Evolutionary conservation across 306 rosid genomes (phyloP), one percentile per base, ranked within the genome.

Genomic region (Gleditsia sinensis): DNA sequence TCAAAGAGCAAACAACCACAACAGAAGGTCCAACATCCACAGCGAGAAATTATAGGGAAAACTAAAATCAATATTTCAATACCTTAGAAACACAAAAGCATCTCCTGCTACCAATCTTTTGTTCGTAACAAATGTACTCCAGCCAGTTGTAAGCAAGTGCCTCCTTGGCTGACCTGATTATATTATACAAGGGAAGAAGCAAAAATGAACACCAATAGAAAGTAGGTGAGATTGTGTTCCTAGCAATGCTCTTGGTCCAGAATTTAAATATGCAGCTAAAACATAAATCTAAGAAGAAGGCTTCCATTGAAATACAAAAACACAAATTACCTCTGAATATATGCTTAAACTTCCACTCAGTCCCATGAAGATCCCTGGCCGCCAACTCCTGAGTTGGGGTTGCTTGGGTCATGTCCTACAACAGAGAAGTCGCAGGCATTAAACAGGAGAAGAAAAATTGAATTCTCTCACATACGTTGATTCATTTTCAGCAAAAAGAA

Each of bases 51-150:
- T 21, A 30, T 45, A 32, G 32, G n/a, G 37, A n/a, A n/a, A n/a
- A n/a, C n/a, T n/a, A 21, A 33, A 0, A 25, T 32, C 14, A 16
- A 63, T 28, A 45, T 5, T 32, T 30, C 42, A 49, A 2, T 56
- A 87, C 96, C 98, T 85, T 32, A 92, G 54, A 72, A 92, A 88
- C 55, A 92, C 92, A 76, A 92, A 88, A 32, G 91, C 92, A 72
- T 92, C 94, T 30, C 98, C 98, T 0, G 94, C 94, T 46, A 78
- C 87, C 73, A 92, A 70, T 76, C 90, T 84, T 76, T 92, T 92
- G 37, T 94, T 90, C 3, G 92, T 84, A 43, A 92, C 96, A 48
- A 92, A 92, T 0, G 93, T 88, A 79, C 98, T 92, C 98, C 98
- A 92, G 25, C 98, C 96, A 0, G 92, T 90, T 9, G 98, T 90